These are phyloP conservation scores for Fusarium brachygibbosum DNA, from an alignment of 2,329 filamentous ascomycete genomes.

Conservation along the genomic window DNA sequence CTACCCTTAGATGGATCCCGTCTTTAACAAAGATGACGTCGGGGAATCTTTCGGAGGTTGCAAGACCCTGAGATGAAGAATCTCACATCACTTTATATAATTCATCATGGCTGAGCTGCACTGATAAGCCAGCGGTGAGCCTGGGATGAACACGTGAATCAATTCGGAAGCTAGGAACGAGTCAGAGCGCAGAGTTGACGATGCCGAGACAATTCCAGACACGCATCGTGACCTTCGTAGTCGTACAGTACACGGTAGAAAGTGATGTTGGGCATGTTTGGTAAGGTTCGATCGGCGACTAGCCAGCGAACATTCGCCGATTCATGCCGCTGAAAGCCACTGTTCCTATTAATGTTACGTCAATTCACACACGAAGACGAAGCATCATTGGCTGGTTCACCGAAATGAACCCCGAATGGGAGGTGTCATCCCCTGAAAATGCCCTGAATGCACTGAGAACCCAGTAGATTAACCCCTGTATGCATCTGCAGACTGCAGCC, in stretches of 20 bases:
- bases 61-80: slow-evolving; percentile 17
- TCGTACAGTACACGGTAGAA: slow-evolving; percentile 9
- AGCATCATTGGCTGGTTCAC: slow-evolving; percentile 14
- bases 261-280: background rate
- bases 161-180: slow-evolving; percentile 8
- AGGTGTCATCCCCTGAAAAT: slow-evolving; percentile 14
- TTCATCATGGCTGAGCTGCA: slow-evolving; percentile 3
- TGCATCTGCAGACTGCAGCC: slow-evolving; percentile 17
- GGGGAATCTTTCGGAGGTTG: slow-evolving; percentile 35
- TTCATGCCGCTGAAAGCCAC: slow-evolving; percentile 35
- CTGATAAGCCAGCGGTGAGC: slow-evolving; percentile 32
- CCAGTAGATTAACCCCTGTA: slow-evolving; percentile 27
- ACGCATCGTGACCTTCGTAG: slow-evolving; percentile 32
- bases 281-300: slow-evolving; percentile 27
- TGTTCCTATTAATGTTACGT: slow-evolving; percentile 28
- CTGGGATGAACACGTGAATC: slow-evolving; percentile 32
- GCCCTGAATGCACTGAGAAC: background rate
- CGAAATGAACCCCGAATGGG: slow-evolving; percentile 25
- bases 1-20: slow-evolving; percentile 13
- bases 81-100: slow-evolving; percentile 24
- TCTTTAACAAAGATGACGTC: slow-evolving; percentile 24
- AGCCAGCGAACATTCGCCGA: slow-evolving; percentile 36
- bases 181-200: slow-evolving; percentile 15
- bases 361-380: background rate
- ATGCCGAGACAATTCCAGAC: slow-evolving; percentile 38